phyloP scores from a whole-genome alignment of 306 rosid genomes.

The Quercus parvula region DNA sequence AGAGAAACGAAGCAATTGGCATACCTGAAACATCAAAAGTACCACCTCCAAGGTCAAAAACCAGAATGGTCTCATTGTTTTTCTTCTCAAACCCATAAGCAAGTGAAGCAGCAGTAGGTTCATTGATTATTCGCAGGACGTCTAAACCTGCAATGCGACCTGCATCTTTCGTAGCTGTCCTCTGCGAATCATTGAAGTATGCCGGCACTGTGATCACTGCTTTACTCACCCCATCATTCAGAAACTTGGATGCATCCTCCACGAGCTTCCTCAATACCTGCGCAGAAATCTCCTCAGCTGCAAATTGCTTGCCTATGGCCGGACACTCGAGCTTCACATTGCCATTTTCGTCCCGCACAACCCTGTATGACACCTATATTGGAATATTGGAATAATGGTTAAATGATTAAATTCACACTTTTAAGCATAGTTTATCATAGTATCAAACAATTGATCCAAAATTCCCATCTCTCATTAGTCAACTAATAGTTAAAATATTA shows the following conservation, averaged over 20 bases:
- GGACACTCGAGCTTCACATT: slow-evolving; percentile 89
- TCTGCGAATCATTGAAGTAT: slow-evolving; percentile 93
- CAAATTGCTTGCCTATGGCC: slow-evolving; percentile 71
- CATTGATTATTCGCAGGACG: slow-evolving; percentile 91
- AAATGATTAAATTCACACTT: too few species aligned
- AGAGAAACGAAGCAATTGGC: neutral
- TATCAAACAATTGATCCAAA: too few species aligned
- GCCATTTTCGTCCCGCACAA: slow-evolving; percentile 71
- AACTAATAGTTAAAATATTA: too few species aligned
- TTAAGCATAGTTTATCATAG: too few species aligned
- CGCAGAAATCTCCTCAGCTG: slow-evolving; percentile 89
- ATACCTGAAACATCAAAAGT: slow-evolving; percentile 96
- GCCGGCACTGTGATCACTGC: slow-evolving; percentile 98
- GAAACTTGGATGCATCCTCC: slow-evolving; percentile 92
- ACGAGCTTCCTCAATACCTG: slow-evolving; percentile 98
- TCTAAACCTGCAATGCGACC: slow-evolving; percentile 95
- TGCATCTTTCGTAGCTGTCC: slow-evolving; percentile 96
- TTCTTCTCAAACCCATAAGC: slow-evolving; percentile 97
- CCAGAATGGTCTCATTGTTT: slow-evolving; percentile 87
- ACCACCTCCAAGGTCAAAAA: slow-evolving; percentile 98
- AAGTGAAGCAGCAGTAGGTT: slow-evolving; percentile 93
- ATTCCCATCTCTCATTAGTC: too few species aligned
- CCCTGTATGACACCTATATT: slow-evolving; percentile 51
- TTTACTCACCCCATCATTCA: slow-evolving; percentile 88
- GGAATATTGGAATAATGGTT: too few species aligned